Evolutionary conservation across 106 monocot species (phyloP).

Genomic region (Cymbidium sinense): DNA sequence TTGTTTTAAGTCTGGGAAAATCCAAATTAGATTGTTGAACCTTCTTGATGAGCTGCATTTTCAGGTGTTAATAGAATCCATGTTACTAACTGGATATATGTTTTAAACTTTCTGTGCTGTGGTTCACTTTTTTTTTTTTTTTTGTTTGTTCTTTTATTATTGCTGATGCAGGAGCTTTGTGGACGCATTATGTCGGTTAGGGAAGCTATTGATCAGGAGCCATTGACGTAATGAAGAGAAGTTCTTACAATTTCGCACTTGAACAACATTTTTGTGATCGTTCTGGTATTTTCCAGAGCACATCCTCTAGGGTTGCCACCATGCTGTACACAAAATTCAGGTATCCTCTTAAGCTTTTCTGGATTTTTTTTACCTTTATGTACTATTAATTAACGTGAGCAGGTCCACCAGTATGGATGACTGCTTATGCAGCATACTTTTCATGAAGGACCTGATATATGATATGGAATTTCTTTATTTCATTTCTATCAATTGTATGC

Average conservation of each 20-base stretch:
- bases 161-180: constrained; percentile 36
- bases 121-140: background rate
- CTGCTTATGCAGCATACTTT: background rate
- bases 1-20: background rate
- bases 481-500: too few species aligned
- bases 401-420: background rate
- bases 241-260: background rate
- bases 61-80: background rate
- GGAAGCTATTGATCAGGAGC: constrained; percentile 25
- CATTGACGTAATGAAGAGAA: background rate
- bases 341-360: background rate
- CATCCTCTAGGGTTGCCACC: background rate
- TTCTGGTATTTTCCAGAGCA: background rate
- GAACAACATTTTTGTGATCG: background rate
- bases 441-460: too few species aligned
- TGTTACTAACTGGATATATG: background rate
- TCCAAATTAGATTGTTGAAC: background rate
- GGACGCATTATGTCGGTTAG: constrained; percentile 51
- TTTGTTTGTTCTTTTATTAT: constrained; percentile 3
- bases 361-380: background rate
- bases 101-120: background rate
- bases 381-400: background rate
- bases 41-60: background rate
- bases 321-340: background rate
- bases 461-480: too few species aligned